phyloP scores from a whole-genome alignment of 768 basidiomycete species.

The Steccherinum ochraceum region DNA sequence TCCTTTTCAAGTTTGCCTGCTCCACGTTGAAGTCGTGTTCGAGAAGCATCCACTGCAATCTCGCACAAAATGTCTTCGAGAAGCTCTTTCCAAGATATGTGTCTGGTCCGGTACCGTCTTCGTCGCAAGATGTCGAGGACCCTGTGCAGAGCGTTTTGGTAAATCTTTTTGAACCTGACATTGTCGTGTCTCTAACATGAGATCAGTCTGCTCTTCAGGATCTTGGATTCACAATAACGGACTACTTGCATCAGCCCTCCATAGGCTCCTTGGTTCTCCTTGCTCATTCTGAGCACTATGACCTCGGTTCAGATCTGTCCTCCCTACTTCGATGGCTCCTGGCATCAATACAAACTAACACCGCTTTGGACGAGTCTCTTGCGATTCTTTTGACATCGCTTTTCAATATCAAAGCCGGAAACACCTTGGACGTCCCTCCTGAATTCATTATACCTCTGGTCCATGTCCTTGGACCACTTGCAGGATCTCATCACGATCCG shows the following conservation, averaged over 20 bases:
- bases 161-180: too few relatives aligned
- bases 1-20: slow-evolving; percentile 5
- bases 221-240: slow-evolving; percentile 18
- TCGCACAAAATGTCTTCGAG: slow-evolving; percentile 15
- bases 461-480: slow-evolving; percentile 45
- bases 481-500: slow-evolving; percentile 57
- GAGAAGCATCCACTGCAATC: slow-evolving; percentile 1
- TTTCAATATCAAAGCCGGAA: slow-evolving; percentile 1
- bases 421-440: not conserved
- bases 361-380: slow-evolving; percentile 54
- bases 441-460: slow-evolving; percentile 45
- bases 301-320: slow-evolving; percentile 8
- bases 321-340: slow-evolving; percentile 15
- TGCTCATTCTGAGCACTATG: slow-evolving; percentile 13
- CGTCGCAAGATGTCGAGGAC: not conserved
- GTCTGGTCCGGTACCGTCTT: slow-evolving; percentile 1
- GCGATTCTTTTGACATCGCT: slow-evolving; percentile 41
- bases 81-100: slow-evolving; percentile 16
- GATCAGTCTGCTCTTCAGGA: too few relatives aligned
- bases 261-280: slow-evolving; percentile 21
- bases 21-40: slow-evolving; percentile 8
- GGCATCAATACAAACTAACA: slow-evolving; percentile 42
- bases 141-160: slow-evolving; percentile 9
- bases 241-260: slow-evolving; percentile 5
- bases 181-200: too few relatives aligned